A percentile compares a stretch with the other conserved stretches of the same genome.
phyloP scores from a whole-genome alignment of 2,329 filamentous ascomycete genomes.

The Sclerotinia subarctica region DNA sequence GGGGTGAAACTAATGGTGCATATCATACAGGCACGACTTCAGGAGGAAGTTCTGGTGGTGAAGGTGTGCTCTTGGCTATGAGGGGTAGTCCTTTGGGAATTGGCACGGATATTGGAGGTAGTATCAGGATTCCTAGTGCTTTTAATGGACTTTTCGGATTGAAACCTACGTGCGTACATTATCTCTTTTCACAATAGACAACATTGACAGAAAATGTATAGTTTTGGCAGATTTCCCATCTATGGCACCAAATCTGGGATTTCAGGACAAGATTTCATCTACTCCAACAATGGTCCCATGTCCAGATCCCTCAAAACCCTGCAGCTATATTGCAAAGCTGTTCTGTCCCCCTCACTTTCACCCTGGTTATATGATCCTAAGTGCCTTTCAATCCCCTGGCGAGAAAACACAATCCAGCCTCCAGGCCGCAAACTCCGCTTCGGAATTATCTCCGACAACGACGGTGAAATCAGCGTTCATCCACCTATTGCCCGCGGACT shows the following conservation, averaged over 20 bases:
- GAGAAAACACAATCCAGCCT: constrained; percentile 30
- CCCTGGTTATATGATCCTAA: constrained; percentile 37
- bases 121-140: constrained; percentile 41
- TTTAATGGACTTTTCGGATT: constrained; percentile 42
- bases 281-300: constrained; percentile 18
- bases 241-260: constrained; percentile 19
- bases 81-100: constrained; percentile 21
- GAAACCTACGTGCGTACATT: constrained; percentile 38
- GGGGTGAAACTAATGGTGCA: constrained; percentile 40
- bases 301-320: constrained; percentile 11
- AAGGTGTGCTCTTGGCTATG: constrained; percentile 20
- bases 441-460: constrained; percentile 24
- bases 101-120: constrained; percentile 34
- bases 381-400: constrained; percentile 35
- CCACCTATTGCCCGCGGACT: constrained; percentile 20
- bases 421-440: constrained; percentile 25
- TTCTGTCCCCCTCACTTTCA: constrained; percentile 34
- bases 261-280: constrained; percentile 21
- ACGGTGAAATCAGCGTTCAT: constrained; percentile 11
- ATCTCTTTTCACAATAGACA: background rate
- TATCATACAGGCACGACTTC: constrained; percentile 28
- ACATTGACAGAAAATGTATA: constrained; percentile 31
- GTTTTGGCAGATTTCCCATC: constrained; percentile 27
- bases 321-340: constrained; percentile 20
- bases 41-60: constrained; percentile 34